These are phyloP conservation scores for Debaryomyces castellii DNA, from an alignment of 805 yeast genomes.

Conservation along the genomic window DNA sequence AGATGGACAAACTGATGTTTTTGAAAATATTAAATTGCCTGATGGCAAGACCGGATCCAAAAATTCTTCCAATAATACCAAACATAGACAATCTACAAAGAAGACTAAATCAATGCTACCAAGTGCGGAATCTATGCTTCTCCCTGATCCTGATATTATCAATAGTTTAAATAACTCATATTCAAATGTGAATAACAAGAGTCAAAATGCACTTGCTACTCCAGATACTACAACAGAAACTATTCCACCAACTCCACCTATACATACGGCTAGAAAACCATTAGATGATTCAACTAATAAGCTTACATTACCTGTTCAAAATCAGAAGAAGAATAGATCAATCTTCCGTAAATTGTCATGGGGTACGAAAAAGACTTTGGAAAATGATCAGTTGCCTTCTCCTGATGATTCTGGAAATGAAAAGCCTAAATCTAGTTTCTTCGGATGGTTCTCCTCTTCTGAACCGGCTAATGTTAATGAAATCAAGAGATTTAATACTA, in stretches of 20 bases:
- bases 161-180: not conserved
- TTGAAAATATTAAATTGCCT: constrained; percentile 51
- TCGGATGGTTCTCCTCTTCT: constrained; percentile 42
- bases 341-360: constrained; percentile 53
- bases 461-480: constrained; percentile 24
- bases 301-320: constrained; percentile 11
- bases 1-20: constrained; percentile 31
- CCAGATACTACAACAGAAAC: constrained; percentile 8
- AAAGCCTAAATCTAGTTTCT: constrained; percentile 29
- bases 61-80: constrained; percentile 4
- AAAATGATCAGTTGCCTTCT: constrained; percentile 32
- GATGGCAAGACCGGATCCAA: constrained; percentile 21
- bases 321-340: constrained; percentile 33
- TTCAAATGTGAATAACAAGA: not conserved
- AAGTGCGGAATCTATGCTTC: constrained; percentile 34
- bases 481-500: constrained; percentile 34
- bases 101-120: constrained; percentile 30
- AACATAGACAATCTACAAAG: not conserved
- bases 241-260: constrained; percentile 18
- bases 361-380: constrained; percentile 43
- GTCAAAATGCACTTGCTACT: not conserved
- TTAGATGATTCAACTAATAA: constrained; percentile 35
- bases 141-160: constrained; percentile 22
- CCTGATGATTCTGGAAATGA: constrained; percentile 34
- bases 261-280: constrained; percentile 12